These are phyloP conservation scores for Beta lomatogona DNA, from an alignment of 179 eudicot genomes.

Conservation along the genomic window DNA sequence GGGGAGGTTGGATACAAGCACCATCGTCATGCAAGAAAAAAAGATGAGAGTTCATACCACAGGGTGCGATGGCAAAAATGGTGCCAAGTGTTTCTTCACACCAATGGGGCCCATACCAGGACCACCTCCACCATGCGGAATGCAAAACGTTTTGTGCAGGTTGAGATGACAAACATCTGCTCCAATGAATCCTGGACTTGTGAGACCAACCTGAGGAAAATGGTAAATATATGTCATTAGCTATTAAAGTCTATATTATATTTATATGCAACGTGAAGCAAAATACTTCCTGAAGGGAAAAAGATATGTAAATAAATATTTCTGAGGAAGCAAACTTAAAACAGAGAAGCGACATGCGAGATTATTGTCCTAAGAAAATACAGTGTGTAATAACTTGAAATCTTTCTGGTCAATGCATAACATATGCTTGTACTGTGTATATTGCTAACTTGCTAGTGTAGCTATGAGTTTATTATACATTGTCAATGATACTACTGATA, in stretches of 20 bases:
- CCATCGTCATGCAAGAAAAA: neutral
- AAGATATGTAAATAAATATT: neutral
- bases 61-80: slow-evolving; percentile 95
- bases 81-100: slow-evolving; percentile 96
- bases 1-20: neutral
- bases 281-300: neutral
- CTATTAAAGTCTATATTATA: neutral
- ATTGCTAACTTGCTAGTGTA: too few species aligned
- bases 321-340: too few species aligned
- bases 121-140: slow-evolving; percentile 99
- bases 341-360: too few species aligned
- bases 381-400: neutral
- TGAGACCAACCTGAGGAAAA: slow-evolving; percentile 78
- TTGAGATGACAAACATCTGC: slow-evolving; percentile 99
- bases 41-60: slow-evolving; percentile 64
- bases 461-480: too few species aligned
- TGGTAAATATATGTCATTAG: neutral
- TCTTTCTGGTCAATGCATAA: too few species aligned
- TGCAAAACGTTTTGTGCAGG: slow-evolving; percentile 97
- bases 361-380: neutral
- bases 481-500: too few species aligned
- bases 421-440: too few species aligned
- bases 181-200: slow-evolving; percentile 95
- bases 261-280: too few species aligned
- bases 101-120: slow-evolving; percentile 99